phyloP scores from a whole-genome alignment of 202 grass and related monocot genomes.

The Bolboschoenoplectus hybrid region DNA sequence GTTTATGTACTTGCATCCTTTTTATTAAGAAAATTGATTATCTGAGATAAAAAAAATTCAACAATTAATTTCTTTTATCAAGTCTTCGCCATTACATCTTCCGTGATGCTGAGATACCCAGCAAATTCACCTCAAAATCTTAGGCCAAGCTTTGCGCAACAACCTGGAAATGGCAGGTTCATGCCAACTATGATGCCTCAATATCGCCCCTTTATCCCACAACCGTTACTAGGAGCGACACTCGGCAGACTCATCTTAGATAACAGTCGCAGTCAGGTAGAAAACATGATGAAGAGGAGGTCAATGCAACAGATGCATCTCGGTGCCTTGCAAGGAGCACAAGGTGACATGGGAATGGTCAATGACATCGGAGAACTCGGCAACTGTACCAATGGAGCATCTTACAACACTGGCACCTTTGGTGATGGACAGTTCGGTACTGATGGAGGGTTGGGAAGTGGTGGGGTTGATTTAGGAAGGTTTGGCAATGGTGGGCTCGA shows the following conservation, averaged over 20 bases:
- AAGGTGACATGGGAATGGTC: background rate
- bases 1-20: too few species aligned
- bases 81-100: too few species aligned
- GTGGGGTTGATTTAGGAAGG: background rate
- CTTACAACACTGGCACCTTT: background rate
- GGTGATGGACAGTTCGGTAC: background rate
- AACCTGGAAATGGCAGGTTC: background rate
- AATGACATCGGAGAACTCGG: too few species aligned
- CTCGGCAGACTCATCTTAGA: background rate
- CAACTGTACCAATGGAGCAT: conserved; percentile 4
- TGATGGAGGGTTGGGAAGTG: background rate
- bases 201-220: background rate
- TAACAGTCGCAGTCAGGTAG: background rate
- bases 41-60: too few species aligned
- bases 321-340: background rate
- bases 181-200: background rate
- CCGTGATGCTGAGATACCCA: background rate
- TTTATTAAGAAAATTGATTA: too few species aligned
- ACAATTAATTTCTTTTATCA: too few species aligned
- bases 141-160: background rate
- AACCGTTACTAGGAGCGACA: background rate
- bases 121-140: conserved; percentile 14
- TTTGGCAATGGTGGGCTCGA: background rate
- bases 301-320: too few species aligned
- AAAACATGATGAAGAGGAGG: background rate